Percentiles rank a stretch among this genome's conserved stretches.
phyloP scores from a whole-genome alignment of 768 basidiomycete species.

The Agrocybe praecox region DNA sequence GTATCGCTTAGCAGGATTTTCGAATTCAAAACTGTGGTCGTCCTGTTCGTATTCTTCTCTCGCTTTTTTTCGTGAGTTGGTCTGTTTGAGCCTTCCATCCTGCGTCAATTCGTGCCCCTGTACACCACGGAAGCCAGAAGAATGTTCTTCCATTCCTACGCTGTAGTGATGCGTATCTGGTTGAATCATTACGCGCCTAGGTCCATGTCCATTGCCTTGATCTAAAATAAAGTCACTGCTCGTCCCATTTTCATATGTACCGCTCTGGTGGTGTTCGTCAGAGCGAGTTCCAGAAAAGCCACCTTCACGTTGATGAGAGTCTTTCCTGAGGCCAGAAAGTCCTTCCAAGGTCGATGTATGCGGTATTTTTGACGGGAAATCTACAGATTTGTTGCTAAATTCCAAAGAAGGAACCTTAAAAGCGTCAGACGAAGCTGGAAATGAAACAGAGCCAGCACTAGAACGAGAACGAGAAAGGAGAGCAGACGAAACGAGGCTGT shows the following conservation, averaged over 20 bases:
- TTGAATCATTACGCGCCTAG: constrained; percentile 10
- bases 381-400: constrained; percentile 3
- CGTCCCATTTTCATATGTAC: too few species aligned
- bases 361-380: constrained; percentile 19
- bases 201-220: background rate
- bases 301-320: background rate
- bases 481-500: constrained; percentile 15
- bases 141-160: background rate
- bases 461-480: constrained; percentile 15
- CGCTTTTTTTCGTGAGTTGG: constrained; percentile 6
- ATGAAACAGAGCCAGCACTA: constrained; percentile 11
- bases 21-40: constrained; percentile 7
- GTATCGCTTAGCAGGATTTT: constrained; percentile 16
- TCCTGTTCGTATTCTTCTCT: constrained; percentile 16
- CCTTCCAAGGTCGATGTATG: constrained; percentile 25
- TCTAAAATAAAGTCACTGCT: too few species aligned
- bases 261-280: background rate
- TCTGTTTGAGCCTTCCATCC: constrained; percentile 13
- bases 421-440: constrained; percentile 10
- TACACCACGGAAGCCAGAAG: background rate
- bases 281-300: background rate
- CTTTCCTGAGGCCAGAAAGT: background rate
- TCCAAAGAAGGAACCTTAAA: constrained; percentile 20
- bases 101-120: constrained; percentile 15
- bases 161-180: background rate